Evolutionary conservation across 192 early-diverging fungal genomes (phyloP).

Genomic region (Thamnidium elegans): DNA sequence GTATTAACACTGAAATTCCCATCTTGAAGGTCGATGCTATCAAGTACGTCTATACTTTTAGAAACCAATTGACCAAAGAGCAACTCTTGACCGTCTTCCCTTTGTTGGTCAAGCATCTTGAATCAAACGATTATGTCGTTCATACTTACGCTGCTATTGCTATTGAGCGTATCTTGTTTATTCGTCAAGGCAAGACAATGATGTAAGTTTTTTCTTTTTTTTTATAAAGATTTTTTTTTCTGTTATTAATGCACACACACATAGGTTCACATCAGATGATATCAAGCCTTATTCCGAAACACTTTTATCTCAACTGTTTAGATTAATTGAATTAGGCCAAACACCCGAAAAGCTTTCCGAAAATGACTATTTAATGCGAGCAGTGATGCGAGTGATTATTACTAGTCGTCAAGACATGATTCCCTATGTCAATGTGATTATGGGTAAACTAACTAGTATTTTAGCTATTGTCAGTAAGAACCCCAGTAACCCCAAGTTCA

Average conservation of each 20-base stretch:
- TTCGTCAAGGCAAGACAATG: conserved; percentile 51
- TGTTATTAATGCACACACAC: not conserved
- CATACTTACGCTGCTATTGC: conserved; percentile 90
- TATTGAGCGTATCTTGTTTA: conserved; percentile 86
- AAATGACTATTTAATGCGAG: conserved; percentile 96
- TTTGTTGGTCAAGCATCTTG: conserved; percentile 74
- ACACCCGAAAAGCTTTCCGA: conserved; percentile 93
- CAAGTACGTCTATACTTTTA: conserved; percentile 92
- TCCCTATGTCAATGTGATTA: conserved; percentile 67
- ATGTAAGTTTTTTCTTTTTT: conserved; percentile 37
- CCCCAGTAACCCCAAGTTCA: conserved; percentile 97
- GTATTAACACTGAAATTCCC: conserved; percentile 63
- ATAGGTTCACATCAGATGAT: conserved; percentile 66
- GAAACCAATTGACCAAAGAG: conserved; percentile 86
- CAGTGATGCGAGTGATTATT: conserved; percentile 83
- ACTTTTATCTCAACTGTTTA: conserved; percentile 74
- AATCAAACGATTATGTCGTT: conserved; percentile 79
- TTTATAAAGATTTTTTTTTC: not conserved
- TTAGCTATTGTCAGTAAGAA: conserved; percentile 85
- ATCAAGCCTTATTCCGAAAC: conserved; percentile 64
- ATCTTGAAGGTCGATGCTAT: conserved; percentile 94
- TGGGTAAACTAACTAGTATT: conserved; percentile 74
- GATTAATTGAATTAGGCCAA: conserved; percentile 67
- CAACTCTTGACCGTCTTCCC: conserved; percentile 76
- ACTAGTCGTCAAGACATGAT: conserved; percentile 71